phyloP scores from a whole-genome alignment of 805 yeast species.

The Ogataea salicorniae region DNA sequence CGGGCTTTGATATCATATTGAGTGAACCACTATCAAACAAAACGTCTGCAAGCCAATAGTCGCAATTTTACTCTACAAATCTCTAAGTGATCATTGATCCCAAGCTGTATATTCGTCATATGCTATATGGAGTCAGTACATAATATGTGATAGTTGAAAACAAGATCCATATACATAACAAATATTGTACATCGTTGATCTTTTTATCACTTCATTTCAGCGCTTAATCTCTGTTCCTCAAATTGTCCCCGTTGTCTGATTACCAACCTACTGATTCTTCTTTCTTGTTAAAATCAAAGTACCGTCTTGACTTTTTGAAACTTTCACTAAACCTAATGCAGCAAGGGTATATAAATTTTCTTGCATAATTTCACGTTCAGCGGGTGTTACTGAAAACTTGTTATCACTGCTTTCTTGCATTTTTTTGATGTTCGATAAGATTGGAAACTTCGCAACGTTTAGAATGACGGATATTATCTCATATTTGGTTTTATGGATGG shows the following conservation, averaged over 20 bases:
- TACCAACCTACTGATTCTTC: not conserved
- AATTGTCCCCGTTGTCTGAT: not conserved
- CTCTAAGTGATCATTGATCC: no score
- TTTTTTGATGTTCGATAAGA: slow-evolving; percentile 11
- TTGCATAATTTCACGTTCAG: slow-evolving; percentile 6
- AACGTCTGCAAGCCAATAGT: no score
- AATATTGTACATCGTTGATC: no score
- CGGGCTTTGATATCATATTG: no score
- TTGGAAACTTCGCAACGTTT: slow-evolving; percentile 22
- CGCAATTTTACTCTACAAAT: no score
- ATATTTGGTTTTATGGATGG: slow-evolving; percentile 3
- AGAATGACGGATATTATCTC: slow-evolving; percentile 16
- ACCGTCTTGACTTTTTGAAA: slow-evolving; percentile 14
- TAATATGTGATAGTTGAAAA: no score
- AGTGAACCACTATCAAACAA: no score
- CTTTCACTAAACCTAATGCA: slow-evolving; percentile 22
- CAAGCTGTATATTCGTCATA: no score
- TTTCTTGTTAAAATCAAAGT: slow-evolving; percentile 15
- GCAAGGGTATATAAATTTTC: slow-evolving; percentile 22
- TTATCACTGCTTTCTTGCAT: not conserved
- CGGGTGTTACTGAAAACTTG: no score
- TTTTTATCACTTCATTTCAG: no score
- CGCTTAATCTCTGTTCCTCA: not conserved
- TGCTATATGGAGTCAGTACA: no score
- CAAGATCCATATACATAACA: no score